Base-by-base conservation (phyloP, 2,329 filamentous ascomycete species). In the Cytospora mali region DNA sequence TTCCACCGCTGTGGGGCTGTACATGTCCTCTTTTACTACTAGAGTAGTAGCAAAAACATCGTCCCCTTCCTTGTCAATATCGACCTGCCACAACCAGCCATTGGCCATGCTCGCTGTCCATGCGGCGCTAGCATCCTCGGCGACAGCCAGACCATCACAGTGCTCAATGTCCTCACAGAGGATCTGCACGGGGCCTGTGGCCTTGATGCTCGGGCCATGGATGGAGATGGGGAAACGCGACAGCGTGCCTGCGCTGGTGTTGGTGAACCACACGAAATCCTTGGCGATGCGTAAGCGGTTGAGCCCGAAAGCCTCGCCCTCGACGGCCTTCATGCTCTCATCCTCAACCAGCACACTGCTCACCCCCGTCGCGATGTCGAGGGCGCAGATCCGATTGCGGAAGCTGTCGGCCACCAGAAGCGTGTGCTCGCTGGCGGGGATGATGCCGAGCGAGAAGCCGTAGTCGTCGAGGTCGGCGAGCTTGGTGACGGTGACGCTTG, bases 241-340 rank as follows among this genome's bases (percentile, higher is more conserved):
- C 27, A 60, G 50, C 27, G 58, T 60, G n/a, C 58, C 58, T 7
- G 58, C 58, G 51, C 58, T 60, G 50, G 58, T 54, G 39, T 60
- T 60, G 14, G 58, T 60, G 28, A 60, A 60, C 58, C 58, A 60
- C 9, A 60, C 58, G 50, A 6, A 23, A 3, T 50, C 58, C 16
- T n/a, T 14, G 35, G 35, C 58, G 50, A 60, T 35, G 27, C 58
- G 58, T 16, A 60, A 50, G 13, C 58, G 58, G 51, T 60, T 60
- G 21, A 60, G 35, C 7, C 58, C 58, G 11, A 60, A 60, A 9
- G 58, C 27, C 10, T 51, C 58, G 14, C 58, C 58, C 27, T 60
- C 51, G 27, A 33, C 35, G 14, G 58, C 50, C 28, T 25, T 29
- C 58, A 60, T 60, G 35, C 35, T 60, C 1, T 1, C 9, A 23